These are phyloP conservation scores for Penicillium sp. DNA, from an alignment of 2,329 filamentous ascomycete species.

Conservation along the genomic window DNA sequence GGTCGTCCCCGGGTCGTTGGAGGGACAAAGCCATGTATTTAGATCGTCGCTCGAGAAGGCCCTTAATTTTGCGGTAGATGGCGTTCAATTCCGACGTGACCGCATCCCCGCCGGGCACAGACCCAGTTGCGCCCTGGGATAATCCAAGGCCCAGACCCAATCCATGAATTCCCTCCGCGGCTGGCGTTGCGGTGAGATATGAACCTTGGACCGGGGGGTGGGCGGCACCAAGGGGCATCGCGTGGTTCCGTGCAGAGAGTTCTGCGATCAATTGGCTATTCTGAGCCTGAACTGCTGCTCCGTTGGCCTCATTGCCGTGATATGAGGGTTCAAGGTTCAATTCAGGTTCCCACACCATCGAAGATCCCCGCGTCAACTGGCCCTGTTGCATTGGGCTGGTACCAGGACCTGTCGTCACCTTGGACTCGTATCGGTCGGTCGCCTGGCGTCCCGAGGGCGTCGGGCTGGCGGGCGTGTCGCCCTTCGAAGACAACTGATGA, in stretches of 20 bases:
- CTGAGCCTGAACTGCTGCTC: constrained; percentile 2
- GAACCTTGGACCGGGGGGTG: constrained; percentile 56
- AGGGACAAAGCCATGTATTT: constrained; percentile 86
- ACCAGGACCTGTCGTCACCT: neutral
- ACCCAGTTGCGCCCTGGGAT: constrained; percentile 63
- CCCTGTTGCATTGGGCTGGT: constrained; percentile 7
- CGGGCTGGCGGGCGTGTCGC: constrained; percentile 39
- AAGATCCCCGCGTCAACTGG: constrained; percentile 9
- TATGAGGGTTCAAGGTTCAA: constrained; percentile 7
- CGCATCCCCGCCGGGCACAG: constrained; percentile 72
- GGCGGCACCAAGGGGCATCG: constrained; percentile 53
- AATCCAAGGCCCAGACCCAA: constrained; percentile 61
- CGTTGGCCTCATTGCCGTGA: constrained; percentile 12
- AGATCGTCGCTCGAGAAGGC: constrained; percentile 81
- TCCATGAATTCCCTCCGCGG: constrained; percentile 57
- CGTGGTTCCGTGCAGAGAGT: constrained; percentile 51
- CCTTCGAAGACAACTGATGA: constrained; percentile 67
- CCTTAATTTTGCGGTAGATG: constrained; percentile 89
- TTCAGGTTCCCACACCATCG: constrained; percentile 17
- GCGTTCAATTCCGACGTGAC: constrained; percentile 80
- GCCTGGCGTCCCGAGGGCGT: constrained; percentile 18
- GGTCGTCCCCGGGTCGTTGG: constrained; percentile 81
- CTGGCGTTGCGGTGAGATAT: constrained; percentile 47
- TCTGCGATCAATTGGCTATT: constrained; percentile 49
- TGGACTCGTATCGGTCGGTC: constrained; percentile 14